A percentile compares a stretch with the other conserved stretches of the same genome.
These are phyloP conservation scores for Geum urbanum DNA, from an alignment of 306 rosid genomes.

Conservation along the genomic window DNA sequence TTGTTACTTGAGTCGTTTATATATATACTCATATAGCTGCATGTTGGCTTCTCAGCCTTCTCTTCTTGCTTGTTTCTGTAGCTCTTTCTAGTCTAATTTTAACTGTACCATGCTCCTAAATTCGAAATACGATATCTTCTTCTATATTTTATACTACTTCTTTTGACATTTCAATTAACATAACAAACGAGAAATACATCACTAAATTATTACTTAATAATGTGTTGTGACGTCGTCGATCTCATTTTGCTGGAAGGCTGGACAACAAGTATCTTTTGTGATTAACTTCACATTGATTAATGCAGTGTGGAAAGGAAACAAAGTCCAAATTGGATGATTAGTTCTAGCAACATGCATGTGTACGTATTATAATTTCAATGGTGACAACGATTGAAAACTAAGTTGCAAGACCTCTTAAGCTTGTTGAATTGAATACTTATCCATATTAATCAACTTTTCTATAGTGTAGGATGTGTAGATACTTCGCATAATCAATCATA, in stretches of 20 bases:
- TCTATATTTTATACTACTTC: too few relatives aligned
- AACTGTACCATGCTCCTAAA: too few relatives aligned
- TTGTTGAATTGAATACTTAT: not conserved
- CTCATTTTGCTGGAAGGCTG: not conserved
- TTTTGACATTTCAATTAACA: not conserved
- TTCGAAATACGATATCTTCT: too few relatives aligned
- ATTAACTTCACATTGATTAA: not conserved
- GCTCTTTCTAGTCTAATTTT: too few relatives aligned
- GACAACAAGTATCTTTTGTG: not conserved
- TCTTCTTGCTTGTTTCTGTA: too few relatives aligned
- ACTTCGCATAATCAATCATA: not conserved
- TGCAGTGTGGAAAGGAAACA: conserved; percentile 1
- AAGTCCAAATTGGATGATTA: not conserved
- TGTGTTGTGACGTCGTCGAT: too few relatives aligned
- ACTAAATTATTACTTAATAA: not conserved
- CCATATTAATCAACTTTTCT: not conserved
- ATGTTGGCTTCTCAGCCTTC: too few relatives aligned
- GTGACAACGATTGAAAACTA: not conserved
- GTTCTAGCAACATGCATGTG: not conserved
- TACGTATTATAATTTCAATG: not conserved
- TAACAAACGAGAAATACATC: not conserved
- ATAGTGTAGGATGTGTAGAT: not conserved
- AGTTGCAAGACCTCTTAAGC: not conserved
- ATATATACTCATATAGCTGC: too few relatives aligned
- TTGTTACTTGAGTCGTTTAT: too few relatives aligned